Evolutionary conservation across 2,329 filamentous ascomycete species (phyloP).

Genomic region (Bisporella sp.): DNA sequence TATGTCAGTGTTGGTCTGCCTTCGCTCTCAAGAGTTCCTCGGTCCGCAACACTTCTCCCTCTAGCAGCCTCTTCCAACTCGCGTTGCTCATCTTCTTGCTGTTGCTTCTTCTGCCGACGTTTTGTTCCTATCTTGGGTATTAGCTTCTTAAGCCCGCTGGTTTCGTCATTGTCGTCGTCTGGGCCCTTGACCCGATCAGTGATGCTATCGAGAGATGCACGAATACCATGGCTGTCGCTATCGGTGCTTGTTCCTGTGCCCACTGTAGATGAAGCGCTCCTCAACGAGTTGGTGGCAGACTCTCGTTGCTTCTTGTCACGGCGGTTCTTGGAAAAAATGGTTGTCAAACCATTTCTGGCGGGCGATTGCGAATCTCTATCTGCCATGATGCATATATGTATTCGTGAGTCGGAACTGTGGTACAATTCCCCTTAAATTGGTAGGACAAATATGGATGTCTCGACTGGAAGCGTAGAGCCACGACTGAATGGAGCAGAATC

Average conservation of each 20-base stretch:
- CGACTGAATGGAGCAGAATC: too few species aligned
- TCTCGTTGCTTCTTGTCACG: slow-evolving; percentile 14
- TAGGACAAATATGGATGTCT: too few species aligned
- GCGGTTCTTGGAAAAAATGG: slow-evolving; percentile 22
- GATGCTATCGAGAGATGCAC: slow-evolving; percentile 16
- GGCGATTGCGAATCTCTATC: slow-evolving; percentile 18
- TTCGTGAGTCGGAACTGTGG: too few species aligned
- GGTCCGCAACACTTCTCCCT: slow-evolving; percentile 25
- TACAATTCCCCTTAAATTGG: too few species aligned
- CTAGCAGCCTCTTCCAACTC: slow-evolving; percentile 28
- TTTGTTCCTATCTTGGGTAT: slow-evolving; percentile 44
- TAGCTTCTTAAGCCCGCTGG: slow-evolving; percentile 44
- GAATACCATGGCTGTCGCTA: slow-evolving; percentile 16
- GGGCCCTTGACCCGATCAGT: slow-evolving; percentile 19
- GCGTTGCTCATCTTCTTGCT: slow-evolving; percentile 32
- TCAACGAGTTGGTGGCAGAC: slow-evolving; percentile 20
- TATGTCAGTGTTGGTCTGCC: neutral
- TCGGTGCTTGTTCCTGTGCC: slow-evolving; percentile 3
- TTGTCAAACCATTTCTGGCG: slow-evolving; percentile 14
- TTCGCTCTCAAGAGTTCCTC: slow-evolving; percentile 25
- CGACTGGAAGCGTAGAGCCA: too few species aligned
- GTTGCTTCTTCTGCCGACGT: slow-evolving; percentile 41
- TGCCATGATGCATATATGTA: slow-evolving; percentile 22
- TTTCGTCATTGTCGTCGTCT: slow-evolving; percentile 20
- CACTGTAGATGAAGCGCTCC: slow-evolving; percentile 9